These are phyloP conservation scores for Apophysomyces ossiformis DNA, from an alignment of 371 early-diverging fungal species.

Conservation along the genomic window DNA sequence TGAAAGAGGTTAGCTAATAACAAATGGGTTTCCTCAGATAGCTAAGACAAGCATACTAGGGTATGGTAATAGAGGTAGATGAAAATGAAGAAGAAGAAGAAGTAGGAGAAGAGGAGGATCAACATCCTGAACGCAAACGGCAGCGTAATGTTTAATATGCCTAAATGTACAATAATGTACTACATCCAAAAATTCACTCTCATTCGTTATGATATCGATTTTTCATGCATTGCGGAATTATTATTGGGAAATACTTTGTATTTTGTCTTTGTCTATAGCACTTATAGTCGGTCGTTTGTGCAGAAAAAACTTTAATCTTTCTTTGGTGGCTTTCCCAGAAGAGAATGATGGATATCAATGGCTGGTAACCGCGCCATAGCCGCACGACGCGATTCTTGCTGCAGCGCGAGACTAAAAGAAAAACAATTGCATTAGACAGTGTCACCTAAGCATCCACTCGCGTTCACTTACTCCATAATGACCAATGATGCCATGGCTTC, in stretches of 20 bases:
- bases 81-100: slow-evolving; percentile 9
- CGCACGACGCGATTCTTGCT: slow-evolving; percentile 68
- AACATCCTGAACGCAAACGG: not conserved
- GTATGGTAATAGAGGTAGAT: not conserved
- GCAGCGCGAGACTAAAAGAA: slow-evolving; percentile 55
- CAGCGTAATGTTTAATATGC: not conserved
- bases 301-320: slow-evolving; percentile 19
- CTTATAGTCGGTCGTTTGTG: not conserved
- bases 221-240: too few species aligned
- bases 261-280: too few species aligned
- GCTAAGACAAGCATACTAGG: not conserved
- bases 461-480: slow-evolving; percentile 83
- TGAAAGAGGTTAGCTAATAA: not conserved
- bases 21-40: not conserved
- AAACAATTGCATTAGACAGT: not conserved
- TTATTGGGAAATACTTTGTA: too few species aligned
- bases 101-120: slow-evolving; percentile 5
- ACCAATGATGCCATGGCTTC: slow-evolving; percentile 96
- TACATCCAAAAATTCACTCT: too few species aligned
- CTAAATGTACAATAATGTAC: not conserved
- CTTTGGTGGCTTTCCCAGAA: slow-evolving; percentile 46
- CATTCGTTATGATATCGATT: too few species aligned
- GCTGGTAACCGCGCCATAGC: slow-evolving; percentile 60
- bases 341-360: slow-evolving; percentile 52
- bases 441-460: not conserved